Percentiles rank a stretch among this genome's conserved stretches.
Conservation (phyloP, 805 yeast genomes). For the Hanseniaspora valbyensis region DNA sequence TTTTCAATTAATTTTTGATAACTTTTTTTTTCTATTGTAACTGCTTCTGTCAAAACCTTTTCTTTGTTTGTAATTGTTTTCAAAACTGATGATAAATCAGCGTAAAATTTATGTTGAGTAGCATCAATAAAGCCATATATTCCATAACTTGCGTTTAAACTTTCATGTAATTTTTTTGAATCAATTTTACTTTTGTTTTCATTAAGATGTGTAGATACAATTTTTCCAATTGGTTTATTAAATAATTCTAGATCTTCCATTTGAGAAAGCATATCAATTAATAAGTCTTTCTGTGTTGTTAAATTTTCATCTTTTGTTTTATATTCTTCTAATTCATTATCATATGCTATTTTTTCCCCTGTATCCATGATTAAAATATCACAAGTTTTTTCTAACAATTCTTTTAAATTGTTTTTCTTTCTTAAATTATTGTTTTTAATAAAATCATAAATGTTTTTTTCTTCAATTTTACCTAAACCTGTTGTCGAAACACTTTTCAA, state of each 20-base stretch:
- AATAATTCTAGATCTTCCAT: not conserved
- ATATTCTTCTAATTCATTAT: not conserved
- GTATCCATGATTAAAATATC: not conserved
- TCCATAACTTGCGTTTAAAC: not conserved
- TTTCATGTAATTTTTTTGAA: not conserved
- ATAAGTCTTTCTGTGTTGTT: not conserved
- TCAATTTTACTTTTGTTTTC: not conserved
- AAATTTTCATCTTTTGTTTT: not conserved
- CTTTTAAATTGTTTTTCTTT: slow-evolving; percentile 14
- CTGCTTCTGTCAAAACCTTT: not conserved
- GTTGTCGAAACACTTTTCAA: not conserved
- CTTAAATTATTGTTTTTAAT: not conserved
- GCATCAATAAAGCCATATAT: not conserved
- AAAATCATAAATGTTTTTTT: not conserved
- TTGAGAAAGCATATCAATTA: not conserved
- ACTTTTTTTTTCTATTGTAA: not conserved
- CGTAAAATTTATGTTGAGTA: not conserved
- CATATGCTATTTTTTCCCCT: not conserved
- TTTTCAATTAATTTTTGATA: slow-evolving; percentile 5
- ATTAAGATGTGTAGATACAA: not conserved
- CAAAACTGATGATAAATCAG: not conserved
- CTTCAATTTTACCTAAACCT: slow-evolving; percentile 1
- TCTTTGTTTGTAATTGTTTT: not conserved
- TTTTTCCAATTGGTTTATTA: slow-evolving; percentile 5
- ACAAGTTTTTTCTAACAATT: slow-evolving; percentile 11